Evolutionary conservation across 257 asterid species (phyloP).

Genomic region (Plantago major): DNA sequence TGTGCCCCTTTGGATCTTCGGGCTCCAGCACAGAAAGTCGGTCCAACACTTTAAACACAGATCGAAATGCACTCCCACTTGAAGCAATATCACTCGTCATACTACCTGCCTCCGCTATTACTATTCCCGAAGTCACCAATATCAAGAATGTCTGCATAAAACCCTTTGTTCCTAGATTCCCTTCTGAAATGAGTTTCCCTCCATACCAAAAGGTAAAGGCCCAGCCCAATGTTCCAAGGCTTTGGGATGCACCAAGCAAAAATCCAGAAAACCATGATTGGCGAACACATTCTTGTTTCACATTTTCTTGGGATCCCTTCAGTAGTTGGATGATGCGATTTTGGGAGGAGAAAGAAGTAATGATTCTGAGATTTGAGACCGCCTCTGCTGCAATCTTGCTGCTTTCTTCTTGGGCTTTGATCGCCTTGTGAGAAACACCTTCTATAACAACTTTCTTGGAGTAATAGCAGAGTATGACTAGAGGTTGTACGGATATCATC

Average conservation of each 20-base stretch:
- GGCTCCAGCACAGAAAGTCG: slow-evolving; percentile 45
- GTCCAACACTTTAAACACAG: slow-evolving; percentile 50
- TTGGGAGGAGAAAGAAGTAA: slow-evolving; percentile 51
- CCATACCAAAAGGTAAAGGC: slow-evolving; percentile 58
- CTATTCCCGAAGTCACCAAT: slow-evolving; percentile 59
- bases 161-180: slow-evolving; percentile 37
- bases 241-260: slow-evolving; percentile 49
- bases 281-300: slow-evolving; percentile 39
- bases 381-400: slow-evolving; percentile 65
- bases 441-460: slow-evolving; percentile 40
- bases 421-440: slow-evolving; percentile 42
- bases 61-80: slow-evolving; percentile 45
- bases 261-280: slow-evolving; percentile 59
- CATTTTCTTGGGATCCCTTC: slow-evolving; percentile 42
- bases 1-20: slow-evolving; percentile 39
- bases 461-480: slow-evolving; percentile 42
- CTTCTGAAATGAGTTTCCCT: slow-evolving; percentile 43
- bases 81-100: slow-evolving; percentile 60
- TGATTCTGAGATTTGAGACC: slow-evolving; percentile 49
- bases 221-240: slow-evolving; percentile 48
- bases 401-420: slow-evolving; percentile 52
- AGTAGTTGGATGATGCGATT: slow-evolving; percentile 46
- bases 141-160: slow-evolving; percentile 52
- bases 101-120: slow-evolving; percentile 56
- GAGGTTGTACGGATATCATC: slow-evolving; percentile 53